Conservation (phyloP, 1,139 yeast species). For the Scheffersomyces lignicola region DNA sequence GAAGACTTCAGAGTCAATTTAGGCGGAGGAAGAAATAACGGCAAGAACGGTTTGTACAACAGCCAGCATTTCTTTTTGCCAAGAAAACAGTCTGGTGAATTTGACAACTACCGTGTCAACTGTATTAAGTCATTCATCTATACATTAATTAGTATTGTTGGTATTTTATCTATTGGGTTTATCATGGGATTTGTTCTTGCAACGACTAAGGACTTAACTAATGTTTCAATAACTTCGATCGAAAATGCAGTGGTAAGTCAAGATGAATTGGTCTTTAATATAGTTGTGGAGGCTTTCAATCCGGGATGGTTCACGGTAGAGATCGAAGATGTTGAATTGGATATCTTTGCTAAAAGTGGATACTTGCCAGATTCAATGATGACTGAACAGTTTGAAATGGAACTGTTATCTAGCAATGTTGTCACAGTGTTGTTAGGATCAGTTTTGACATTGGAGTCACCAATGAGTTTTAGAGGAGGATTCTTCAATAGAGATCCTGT, state of each 20-base stretch:
- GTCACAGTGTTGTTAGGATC: conserved; percentile 81
- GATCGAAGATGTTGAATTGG: conserved; percentile 70
- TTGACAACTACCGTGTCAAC: conserved; percentile 26
- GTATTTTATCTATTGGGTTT: conserved; percentile 69
- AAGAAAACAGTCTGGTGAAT: conserved; percentile 24
- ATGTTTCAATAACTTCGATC: conserved; percentile 59
- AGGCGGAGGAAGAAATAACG: conserved; percentile 5
- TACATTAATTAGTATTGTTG: conserved; percentile 52
- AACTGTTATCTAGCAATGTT: conserved; percentile 19
- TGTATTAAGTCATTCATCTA: conserved; percentile 55
- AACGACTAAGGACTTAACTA: conserved; percentile 78
- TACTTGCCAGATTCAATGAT: conserved; percentile 30
- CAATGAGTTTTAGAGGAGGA: conserved; percentile 76
- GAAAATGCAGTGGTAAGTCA: conserved; percentile 76
- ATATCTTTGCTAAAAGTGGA: conserved; percentile 82
- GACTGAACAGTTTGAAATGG: conserved; percentile 7
- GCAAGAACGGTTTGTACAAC: conserved; percentile 11
- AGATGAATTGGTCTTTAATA: conserved; percentile 81
- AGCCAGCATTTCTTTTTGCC: conserved; percentile 29
- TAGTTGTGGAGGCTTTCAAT: conserved; percentile 76
- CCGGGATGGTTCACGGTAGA: conserved; percentile 80
- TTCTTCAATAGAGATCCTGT: conserved; percentile 63
- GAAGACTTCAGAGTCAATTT: conserved; percentile 4
- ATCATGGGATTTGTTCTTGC: conserved; percentile 83
- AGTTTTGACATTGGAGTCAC: conserved; percentile 64